Evolutionary conservation across 2,329 filamentous ascomycete genomes (phyloP).

Genomic region (Trichoderma guizhouense): DNA sequence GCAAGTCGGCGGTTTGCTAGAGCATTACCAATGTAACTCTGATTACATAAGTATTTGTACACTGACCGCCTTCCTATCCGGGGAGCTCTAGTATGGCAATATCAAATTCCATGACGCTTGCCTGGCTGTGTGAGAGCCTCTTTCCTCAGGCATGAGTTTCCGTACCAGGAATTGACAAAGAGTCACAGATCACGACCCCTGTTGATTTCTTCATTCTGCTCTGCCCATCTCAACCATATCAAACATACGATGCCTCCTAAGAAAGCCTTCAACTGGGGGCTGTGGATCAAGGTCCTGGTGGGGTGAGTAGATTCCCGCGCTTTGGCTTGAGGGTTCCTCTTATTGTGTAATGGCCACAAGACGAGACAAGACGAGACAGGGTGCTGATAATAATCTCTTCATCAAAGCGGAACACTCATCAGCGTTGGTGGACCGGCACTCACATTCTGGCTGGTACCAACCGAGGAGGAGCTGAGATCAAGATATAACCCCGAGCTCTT

Average conservation of each 20-base stretch:
- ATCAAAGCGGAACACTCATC: conserved; percentile 62
- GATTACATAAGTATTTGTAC: background rate
- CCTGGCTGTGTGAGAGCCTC: background rate
- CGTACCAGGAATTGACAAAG: background rate
- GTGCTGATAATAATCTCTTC: conserved; percentile 17
- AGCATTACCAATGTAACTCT: background rate
- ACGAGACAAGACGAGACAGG: background rate
- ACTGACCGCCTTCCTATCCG: conserved; percentile 3
- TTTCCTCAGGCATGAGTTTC: background rate
- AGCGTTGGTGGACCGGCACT: conserved; percentile 83
- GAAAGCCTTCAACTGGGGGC: conserved; percentile 51
- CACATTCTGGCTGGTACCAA: conserved; percentile 74
- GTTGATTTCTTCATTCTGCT: background rate
- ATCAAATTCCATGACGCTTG: conserved; percentile 16
- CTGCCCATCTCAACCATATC: background rate
- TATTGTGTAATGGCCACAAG: background rate
- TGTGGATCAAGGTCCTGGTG: conserved; percentile 67
- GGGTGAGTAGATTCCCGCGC: conserved; percentile 50
- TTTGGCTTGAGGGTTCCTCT: background rate
- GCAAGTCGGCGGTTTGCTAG: too few species aligned
- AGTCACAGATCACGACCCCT: background rate
- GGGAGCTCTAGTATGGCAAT: background rate
- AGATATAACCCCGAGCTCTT: conserved; percentile 95
- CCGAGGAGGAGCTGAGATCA: conserved; percentile 88
- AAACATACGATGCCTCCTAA: conserved; percentile 35